Conservation (phyloP, 768 basidiomycete genomes). For the Thelephora ganbajun region DNA sequence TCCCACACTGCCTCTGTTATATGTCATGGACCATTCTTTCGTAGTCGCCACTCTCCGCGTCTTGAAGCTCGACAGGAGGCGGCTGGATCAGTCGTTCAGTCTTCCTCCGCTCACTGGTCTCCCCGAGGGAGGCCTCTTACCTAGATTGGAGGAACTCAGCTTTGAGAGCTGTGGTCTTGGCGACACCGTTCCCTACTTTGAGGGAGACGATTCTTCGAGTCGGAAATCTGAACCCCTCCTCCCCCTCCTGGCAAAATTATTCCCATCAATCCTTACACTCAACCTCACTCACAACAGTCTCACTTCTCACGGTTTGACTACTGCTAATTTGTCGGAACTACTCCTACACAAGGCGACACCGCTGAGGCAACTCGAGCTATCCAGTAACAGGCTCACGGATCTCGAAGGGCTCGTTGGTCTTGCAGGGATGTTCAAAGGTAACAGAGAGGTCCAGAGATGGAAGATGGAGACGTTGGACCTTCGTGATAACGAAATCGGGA, state of each 20-base stretch:
- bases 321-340: slow-evolving; percentile 32
- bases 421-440: slow-evolving; percentile 52
- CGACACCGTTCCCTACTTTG: slow-evolving; percentile 33
- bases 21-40: slow-evolving; percentile 21
- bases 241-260: slow-evolving; percentile 44
- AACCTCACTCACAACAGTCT: slow-evolving; percentile 68
- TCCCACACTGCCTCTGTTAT: slow-evolving; percentile 51
- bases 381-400: slow-evolving; percentile 52
- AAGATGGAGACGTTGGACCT: slow-evolving; percentile 73
- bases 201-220: slow-evolving; percentile 21
- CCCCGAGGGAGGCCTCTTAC: slow-evolving; percentile 32
- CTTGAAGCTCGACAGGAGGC: slow-evolving; percentile 49
- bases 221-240: slow-evolving; percentile 42
- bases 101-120: slow-evolving; percentile 27
- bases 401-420: slow-evolving; percentile 49
- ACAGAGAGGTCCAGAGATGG: slow-evolving; percentile 51
- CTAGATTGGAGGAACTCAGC: slow-evolving; percentile 57
- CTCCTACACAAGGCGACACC: slow-evolving; percentile 29
- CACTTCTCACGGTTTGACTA: slow-evolving; percentile 36
- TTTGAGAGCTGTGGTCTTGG: slow-evolving; percentile 61
- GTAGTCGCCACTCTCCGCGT: slow-evolving; percentile 32
- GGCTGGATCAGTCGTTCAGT: slow-evolving; percentile 49
- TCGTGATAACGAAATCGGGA: slow-evolving; percentile 67
- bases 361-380: slow-evolving; percentile 48
- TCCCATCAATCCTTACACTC: slow-evolving; percentile 55